These are phyloP conservation scores for Xylaria arbuscula DNA, from an alignment of 2,329 filamentous ascomycete genomes.

Conservation along the genomic window DNA sequence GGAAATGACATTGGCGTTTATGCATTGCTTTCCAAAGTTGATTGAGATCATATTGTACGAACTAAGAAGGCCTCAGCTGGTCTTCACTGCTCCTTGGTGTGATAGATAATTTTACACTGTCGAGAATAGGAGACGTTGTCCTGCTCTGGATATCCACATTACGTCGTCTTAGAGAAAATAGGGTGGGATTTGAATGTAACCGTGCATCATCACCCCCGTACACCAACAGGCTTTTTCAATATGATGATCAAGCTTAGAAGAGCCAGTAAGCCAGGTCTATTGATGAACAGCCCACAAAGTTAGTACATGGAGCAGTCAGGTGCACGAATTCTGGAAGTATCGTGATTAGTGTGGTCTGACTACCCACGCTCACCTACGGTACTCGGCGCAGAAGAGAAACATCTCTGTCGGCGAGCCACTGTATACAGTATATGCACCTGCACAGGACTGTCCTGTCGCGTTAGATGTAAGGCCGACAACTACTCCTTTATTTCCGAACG, in stretches of 20 bases:
- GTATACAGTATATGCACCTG: not conserved
- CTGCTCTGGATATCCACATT: conserved; percentile 15
- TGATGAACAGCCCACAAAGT: not conserved
- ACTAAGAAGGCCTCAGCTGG: conserved; percentile 38
- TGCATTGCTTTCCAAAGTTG: conserved; percentile 43
- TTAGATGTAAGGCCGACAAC: too few species aligned
- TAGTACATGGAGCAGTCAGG: not conserved
- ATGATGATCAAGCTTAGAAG: not conserved
- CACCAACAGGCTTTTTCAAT: not conserved
- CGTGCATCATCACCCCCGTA: not conserved
- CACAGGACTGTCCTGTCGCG: not conserved
- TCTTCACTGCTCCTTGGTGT: conserved; percentile 35
- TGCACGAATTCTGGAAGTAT: not conserved
- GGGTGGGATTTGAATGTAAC: not conserved
- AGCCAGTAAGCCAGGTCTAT: not conserved
- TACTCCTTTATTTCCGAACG: too few species aligned
- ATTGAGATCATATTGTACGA: conserved; percentile 38
- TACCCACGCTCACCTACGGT: not conserved
- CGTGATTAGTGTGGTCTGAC: too few species aligned
- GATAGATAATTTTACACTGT: conserved; percentile 29
- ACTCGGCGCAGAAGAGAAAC: not conserved
- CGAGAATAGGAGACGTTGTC: conserved; percentile 17
- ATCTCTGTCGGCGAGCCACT: too few species aligned
- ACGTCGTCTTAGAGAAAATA: not conserved
- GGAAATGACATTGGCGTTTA: conserved; percentile 47